Evolutionary conservation across 768 basidiomycete species (phyloP).

Genomic region (Xerocomellus chrysenteron): DNA sequence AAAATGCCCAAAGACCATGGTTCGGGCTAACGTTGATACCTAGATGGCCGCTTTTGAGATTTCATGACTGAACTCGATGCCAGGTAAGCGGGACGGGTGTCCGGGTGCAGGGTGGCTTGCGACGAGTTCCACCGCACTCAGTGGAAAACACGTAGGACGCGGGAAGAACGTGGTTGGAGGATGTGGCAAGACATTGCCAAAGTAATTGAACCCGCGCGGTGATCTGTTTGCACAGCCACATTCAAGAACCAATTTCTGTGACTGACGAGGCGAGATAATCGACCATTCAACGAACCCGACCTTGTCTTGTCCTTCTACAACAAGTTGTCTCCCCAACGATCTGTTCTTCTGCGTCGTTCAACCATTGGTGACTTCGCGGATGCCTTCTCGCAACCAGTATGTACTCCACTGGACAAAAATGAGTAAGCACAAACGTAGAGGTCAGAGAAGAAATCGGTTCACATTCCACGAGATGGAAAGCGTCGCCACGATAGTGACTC

Average conservation of each 20-base stretch:
- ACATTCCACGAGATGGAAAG: background rate
- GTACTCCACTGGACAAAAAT: no score
- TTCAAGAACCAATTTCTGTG: no score
- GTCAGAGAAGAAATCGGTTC: background rate
- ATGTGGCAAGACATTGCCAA: constrained; percentile 18
- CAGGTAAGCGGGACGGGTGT: background rate
- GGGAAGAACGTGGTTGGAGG: constrained; percentile 22
- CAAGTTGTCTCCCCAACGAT: no score
- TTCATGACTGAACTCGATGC: constrained; percentile 8
- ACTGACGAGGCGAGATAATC: no score
- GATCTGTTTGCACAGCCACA: constrained; percentile 21
- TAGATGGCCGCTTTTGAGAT: constrained; percentile 42
- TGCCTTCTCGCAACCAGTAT: no score
- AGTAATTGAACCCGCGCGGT: background rate
- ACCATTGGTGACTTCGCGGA: no score
- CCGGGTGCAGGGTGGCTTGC: background rate
- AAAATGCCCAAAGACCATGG: constrained; percentile 80
- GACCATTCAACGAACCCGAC: no score
- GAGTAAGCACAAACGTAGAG: background rate
- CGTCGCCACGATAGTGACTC: background rate
- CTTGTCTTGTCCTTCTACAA: no score
- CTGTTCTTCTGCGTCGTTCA: no score
- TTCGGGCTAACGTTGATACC: constrained; percentile 48
- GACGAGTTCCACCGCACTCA: constrained; percentile 25
- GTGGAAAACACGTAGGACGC: constrained; percentile 11